phyloP scores from a whole-genome alignment of 768 basidiomycete genomes.

The Termitomyces sp. region DNA sequence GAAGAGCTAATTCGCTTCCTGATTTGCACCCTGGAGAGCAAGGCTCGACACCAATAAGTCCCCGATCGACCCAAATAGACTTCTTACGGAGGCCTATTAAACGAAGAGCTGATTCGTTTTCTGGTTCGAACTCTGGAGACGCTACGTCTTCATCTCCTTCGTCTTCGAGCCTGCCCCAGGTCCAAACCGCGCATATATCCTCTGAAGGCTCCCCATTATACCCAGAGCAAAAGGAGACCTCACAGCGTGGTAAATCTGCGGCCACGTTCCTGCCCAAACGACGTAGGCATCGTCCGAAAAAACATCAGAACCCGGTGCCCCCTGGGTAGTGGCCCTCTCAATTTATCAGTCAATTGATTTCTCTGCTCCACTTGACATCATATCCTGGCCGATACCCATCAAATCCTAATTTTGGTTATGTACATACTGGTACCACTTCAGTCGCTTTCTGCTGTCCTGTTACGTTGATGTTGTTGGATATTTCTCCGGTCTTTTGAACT shows the following conservation, averaged over 20 bases:
- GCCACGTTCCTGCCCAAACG: background rate
- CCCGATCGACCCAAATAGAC: background rate
- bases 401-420: background rate
- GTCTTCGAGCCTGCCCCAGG: background rate
- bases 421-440: background rate
- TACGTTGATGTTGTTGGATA: background rate
- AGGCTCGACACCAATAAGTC: background rate
- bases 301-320: background rate
- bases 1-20: background rate
- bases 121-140: background rate
- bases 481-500: background rate
- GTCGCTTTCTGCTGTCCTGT: background rate
- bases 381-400: no score
- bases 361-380: background rate
- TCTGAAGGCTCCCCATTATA: background rate
- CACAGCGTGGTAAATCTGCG: background rate
- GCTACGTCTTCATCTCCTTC: background rate
- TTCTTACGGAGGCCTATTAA: background rate
- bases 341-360: background rate
- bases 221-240: background rate
- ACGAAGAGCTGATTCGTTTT: background rate
- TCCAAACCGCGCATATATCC: background rate
- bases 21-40: background rate
- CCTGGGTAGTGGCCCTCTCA: background rate
- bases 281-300: background rate